phyloP scores from a whole-genome alignment of 2,329 filamentous ascomycete genomes.

The Trichoderma breve region DNA sequence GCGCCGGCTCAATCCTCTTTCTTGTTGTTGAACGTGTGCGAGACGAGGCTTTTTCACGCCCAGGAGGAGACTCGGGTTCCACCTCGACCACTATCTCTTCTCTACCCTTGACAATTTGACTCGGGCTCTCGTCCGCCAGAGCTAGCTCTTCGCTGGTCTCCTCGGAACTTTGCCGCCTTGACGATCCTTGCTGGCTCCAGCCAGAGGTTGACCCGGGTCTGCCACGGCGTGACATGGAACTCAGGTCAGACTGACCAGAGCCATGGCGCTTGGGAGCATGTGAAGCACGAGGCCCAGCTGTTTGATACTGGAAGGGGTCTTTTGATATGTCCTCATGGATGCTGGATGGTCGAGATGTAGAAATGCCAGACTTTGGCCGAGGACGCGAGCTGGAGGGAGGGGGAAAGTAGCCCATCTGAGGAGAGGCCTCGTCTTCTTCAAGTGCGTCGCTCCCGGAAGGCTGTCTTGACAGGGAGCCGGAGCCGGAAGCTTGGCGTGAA shows the following conservation, averaged over 20 bases:
- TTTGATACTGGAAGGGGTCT: conserved; percentile 56
- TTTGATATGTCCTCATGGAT: conserved; percentile 32
- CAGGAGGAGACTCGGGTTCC: conserved; percentile 30
- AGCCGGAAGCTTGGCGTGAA: neutral
- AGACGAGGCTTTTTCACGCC: neutral
- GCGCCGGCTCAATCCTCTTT: conserved; percentile 43
- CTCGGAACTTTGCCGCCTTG: conserved; percentile 32
- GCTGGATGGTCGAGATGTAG: conserved; percentile 39
- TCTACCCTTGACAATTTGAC: conserved; percentile 32
- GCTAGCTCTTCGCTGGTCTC: conserved; percentile 36
- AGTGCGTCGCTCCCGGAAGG: conserved; percentile 32
- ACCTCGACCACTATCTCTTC: conserved; percentile 43
- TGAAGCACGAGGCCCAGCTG: conserved; percentile 41
- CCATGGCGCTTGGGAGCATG: conserved; percentile 39
- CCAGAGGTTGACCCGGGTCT: conserved; percentile 30
- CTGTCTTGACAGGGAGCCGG: conserved; percentile 5
- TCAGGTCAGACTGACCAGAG: conserved; percentile 35
- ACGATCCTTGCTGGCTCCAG: conserved; percentile 34
- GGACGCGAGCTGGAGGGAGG: conserved; percentile 43
- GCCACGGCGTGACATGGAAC: conserved; percentile 29
- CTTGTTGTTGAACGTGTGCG: conserved; percentile 10
- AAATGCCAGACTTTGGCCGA: conserved; percentile 43
- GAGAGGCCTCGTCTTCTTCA: conserved; percentile 39
- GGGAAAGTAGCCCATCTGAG: conserved; percentile 52
- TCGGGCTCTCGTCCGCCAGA: neutral